These are phyloP conservation scores for Kurtzmaniella natalensis DNA, from an alignment of 1,139 yeast species.

Conservation along the genomic window DNA sequence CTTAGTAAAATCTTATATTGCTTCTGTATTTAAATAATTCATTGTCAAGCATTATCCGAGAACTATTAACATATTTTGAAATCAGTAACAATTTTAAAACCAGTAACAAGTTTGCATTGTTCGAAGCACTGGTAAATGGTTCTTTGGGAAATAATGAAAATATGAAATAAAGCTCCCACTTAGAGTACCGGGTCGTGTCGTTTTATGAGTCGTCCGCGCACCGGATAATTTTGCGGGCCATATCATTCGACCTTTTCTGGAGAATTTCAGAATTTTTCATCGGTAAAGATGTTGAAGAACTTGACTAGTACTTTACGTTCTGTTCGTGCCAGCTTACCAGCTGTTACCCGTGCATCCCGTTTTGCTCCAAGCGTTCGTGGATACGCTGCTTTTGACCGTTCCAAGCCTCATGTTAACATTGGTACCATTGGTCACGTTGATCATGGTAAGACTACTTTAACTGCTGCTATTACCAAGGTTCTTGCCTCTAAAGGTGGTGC, in stretches of 20 bases:
- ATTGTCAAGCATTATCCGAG: too few species aligned
- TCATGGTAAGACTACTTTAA: constrained; percentile 97
- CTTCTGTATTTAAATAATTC: too few species aligned
- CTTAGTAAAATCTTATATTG: too few species aligned
- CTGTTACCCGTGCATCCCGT: constrained; percentile 23
- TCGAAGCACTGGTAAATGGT: too few species aligned
- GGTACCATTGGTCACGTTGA: constrained; percentile 95
- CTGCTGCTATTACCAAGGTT: constrained; percentile 98
- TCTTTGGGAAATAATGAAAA: too few species aligned
- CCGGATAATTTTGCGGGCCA: constrained; percentile 3
- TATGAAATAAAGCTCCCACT: too few species aligned
- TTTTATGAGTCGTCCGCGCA: constrained; percentile 1
- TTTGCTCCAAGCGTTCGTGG: constrained; percentile 26
- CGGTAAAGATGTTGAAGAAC: constrained; percentile 19
- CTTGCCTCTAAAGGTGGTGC: constrained; percentile 90
- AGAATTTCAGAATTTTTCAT: neutral
- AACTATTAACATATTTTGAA: too few species aligned
- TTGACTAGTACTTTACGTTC: constrained; percentile 18
- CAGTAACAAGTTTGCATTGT: too few species aligned
- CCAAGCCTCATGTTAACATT: constrained; percentile 93
- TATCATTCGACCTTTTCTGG: constrained; percentile 3
- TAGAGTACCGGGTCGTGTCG: too few species aligned
- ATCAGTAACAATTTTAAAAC: too few species aligned
- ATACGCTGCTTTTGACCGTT: constrained; percentile 76
- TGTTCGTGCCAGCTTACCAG: constrained; percentile 12